These are phyloP conservation scores for Emmonsiellopsis sp. DNA, from an alignment of 2,329 filamentous ascomycete species.

Conservation along the genomic window DNA sequence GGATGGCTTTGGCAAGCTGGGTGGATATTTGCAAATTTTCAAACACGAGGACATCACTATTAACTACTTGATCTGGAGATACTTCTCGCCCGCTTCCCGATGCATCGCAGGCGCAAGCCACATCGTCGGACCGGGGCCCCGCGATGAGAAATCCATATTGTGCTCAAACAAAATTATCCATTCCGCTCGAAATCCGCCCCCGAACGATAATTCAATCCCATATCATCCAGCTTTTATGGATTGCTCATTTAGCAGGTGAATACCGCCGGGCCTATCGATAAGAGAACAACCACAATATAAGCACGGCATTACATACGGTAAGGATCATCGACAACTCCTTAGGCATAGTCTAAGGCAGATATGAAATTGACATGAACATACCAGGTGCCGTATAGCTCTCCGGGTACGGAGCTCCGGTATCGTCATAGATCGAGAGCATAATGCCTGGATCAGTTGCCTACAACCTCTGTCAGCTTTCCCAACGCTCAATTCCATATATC, in stretches of 20 bases:
- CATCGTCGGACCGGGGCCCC: no score
- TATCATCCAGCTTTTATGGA: no score
- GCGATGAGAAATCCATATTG: no score
- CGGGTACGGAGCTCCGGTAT: background rate
- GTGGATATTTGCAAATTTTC: no score
- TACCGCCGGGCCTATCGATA: background rate
- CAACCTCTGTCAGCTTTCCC: background rate
- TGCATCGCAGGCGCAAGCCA: no score
- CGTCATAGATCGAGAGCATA: background rate
- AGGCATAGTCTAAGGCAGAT: background rate
- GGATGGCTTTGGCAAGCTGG: no score
- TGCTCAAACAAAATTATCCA: no score
- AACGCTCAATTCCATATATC: background rate
- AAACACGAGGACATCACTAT: no score
- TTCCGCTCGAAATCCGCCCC: no score
- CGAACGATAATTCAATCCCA: no score
- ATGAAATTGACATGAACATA: background rate
- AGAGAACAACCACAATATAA: background rate
- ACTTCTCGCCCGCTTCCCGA: no score
- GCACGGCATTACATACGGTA: background rate
- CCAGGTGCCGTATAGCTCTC: background rate
- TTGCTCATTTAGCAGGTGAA: background rate
- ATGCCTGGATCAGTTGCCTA: conserved; percentile 1
- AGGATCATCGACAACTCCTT: background rate
- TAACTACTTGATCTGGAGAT: no score